Conservation (phyloP, 768 basidiomycete genomes). For the Ramaria rubella region DNA sequence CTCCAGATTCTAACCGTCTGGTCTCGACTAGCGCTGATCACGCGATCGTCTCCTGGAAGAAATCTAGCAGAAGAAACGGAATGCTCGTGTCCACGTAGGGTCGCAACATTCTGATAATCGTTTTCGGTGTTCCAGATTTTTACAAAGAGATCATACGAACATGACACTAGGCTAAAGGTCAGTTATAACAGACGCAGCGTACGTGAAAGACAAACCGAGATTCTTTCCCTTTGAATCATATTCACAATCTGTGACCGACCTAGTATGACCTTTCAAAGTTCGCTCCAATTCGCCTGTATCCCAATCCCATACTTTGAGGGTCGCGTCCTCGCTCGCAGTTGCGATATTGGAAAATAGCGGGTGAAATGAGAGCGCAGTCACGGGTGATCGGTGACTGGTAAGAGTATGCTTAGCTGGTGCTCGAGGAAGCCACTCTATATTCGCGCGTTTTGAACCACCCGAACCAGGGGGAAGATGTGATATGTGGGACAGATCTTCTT, state of each 20-base stretch:
- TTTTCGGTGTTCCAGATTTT: slow-evolving; percentile 89
- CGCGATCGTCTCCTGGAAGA: slow-evolving; percentile 73
- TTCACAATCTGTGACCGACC: slow-evolving; percentile 79
- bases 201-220: slow-evolving; percentile 48
- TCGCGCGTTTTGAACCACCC: slow-evolving; percentile 22
- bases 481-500: slow-evolving; percentile 63
- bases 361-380: slow-evolving; percentile 80
- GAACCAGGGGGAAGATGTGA: slow-evolving; percentile 37
- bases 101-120: slow-evolving; percentile 86
- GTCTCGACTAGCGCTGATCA: slow-evolving; percentile 86
- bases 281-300: slow-evolving; percentile 90
- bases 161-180: slow-evolving; percentile 40
- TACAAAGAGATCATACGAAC: slow-evolving; percentile 84
- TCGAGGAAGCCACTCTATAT: slow-evolving; percentile 84
- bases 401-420: slow-evolving; percentile 73
- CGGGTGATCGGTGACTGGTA: slow-evolving; percentile 69
- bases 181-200: slow-evolving; percentile 7
- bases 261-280: slow-evolving; percentile 89
- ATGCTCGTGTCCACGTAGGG: slow-evolving; percentile 86
- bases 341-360: slow-evolving; percentile 78
- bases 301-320: slow-evolving; percentile 95
- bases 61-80: slow-evolving; percentile 83
- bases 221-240: slow-evolving; percentile 82
- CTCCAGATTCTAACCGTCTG: slow-evolving; percentile 82
- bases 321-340: slow-evolving; percentile 83